These are phyloP conservation scores for Niebla homalea DNA, from an alignment of 495 filamentous ascomycete species.

Conservation along the genomic window DNA sequence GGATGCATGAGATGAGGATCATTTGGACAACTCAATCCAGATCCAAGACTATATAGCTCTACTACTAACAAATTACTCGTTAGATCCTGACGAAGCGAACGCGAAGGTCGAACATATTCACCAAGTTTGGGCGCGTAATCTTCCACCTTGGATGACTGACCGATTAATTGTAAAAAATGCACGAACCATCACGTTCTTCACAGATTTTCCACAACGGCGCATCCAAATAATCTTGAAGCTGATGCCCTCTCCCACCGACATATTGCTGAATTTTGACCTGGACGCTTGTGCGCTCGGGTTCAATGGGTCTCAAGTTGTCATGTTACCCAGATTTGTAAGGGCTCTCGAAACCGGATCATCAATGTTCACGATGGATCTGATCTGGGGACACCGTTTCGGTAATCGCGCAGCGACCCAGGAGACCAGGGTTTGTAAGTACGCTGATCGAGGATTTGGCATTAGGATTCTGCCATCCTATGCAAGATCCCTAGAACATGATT, in stretches of 20 bases:
- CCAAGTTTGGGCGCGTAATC: slow-evolving; percentile 19
- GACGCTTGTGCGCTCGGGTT: slow-evolving; percentile 27
- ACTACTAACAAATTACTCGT: too few relatives aligned
- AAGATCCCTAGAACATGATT: slow-evolving; percentile 7
- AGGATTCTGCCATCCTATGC: slow-evolving; percentile 22
- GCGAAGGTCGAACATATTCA: slow-evolving; percentile 22
- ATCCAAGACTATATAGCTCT: too few relatives aligned
- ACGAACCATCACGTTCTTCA: slow-evolving; percentile 21
- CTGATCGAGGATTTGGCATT: slow-evolving; percentile 23
- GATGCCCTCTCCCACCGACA: slow-evolving; percentile 16
- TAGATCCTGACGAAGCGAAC: slow-evolving; percentile 18
- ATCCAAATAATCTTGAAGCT: slow-evolving; percentile 26
- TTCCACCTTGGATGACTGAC: slow-evolving; percentile 4
- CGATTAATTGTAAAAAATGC: slow-evolving; percentile 19
- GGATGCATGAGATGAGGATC: too few relatives aligned
- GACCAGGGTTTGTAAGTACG: slow-evolving; percentile 23
- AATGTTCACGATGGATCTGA: slow-evolving; percentile 24
- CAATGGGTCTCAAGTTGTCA: slow-evolving; percentile 20
- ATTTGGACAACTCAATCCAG: too few relatives aligned
- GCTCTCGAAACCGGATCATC: slow-evolving; percentile 28
- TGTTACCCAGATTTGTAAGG: slow-evolving; percentile 26
- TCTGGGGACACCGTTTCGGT: slow-evolving; percentile 24
- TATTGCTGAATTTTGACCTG: slow-evolving; percentile 26
- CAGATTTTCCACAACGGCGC: slow-evolving; percentile 19
- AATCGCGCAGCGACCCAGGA: slow-evolving; percentile 23